Percentiles rank a stretch among this genome's conserved stretches.
Conservation (phyloP, 2,329 filamentous ascomycete genomes). For the Pseudocercospora eumusae region DNA sequence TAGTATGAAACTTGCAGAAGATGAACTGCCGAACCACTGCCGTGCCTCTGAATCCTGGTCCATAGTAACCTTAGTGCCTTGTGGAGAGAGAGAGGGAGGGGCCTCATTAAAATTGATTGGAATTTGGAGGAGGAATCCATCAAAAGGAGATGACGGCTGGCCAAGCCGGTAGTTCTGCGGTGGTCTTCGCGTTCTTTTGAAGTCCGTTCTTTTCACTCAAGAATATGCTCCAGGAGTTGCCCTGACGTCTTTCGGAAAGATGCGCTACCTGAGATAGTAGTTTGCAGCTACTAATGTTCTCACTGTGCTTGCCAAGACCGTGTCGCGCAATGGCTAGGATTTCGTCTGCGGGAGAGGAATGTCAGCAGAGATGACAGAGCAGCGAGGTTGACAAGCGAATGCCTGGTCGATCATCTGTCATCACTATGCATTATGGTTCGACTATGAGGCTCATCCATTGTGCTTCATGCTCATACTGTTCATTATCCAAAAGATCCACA, state of each 20-base stretch:
- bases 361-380: conserved; percentile 2
- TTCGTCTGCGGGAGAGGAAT: background rate
- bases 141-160: background rate
- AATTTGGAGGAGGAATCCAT: background rate
- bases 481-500: background rate
- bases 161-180: background rate
- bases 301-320: no score
- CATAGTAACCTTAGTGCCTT: background rate
- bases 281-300: no score
- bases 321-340: background rate
- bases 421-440: background rate
- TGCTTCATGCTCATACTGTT: background rate
- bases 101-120: background rate
- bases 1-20: background rate
- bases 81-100: background rate
- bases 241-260: no score
- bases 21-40: conserved; percentile 4
- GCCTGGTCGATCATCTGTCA: background rate
- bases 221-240: no score
- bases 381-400: background rate
- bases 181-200: no score
- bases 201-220: no score
- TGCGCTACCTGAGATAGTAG: no score
- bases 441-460: background rate
- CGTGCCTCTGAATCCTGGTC: background rate